Evolutionary conservation across 1,284 basidiomycete species (phyloP), one percentile per base, ranked within the genome.

Genomic region (Ustilago shanxiensis): DNA sequence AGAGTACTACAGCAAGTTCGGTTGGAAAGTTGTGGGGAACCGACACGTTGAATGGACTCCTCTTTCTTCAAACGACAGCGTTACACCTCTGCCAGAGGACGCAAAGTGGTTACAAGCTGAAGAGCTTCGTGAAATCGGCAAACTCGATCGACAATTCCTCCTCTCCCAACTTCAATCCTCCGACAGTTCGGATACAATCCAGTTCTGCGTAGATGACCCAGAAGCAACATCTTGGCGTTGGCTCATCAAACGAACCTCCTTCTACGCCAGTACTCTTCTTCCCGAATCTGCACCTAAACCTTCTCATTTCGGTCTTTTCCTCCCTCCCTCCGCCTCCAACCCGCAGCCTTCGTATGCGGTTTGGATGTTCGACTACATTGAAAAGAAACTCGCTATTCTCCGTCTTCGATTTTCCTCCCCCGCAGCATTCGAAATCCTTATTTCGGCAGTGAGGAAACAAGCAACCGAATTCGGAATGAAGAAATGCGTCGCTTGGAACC

Each of bases 1-100:
- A 3, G 79, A 87, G 0, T 91, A 91, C 81, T 92, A 92, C 82
- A 75, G 70, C 7, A 67, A 75, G 2, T 88, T 88, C 60, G 90
- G 90, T 2, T 79, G 76, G 76, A 55, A 60, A n/a, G 63, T 72
- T 1, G 64, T 64, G 0, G 72, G 69, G 2, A 61, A 64, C 24
- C 68, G 69, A 14, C 72, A 74, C 44, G 57, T 76, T 26, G 66
- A 72, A 37, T 78, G 76, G 76, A 50, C 53, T 22, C 68, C 60
- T n/a, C 56, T 60, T 31, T 26, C 35, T 16, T 16, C 31, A 1
- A 31, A 51, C 9, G 66, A 58, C 3, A 16, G 22, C 7, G 18
- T 49, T 2, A 33, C 24, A 4, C 4, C 41, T 0, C 29, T 66
- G 7, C 64, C 67, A 2, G 49, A 62, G 2, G 51, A 37, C 9